Conservation (phyloP, 1,139 yeast genomes). For the Williopsis jadinii region DNA sequence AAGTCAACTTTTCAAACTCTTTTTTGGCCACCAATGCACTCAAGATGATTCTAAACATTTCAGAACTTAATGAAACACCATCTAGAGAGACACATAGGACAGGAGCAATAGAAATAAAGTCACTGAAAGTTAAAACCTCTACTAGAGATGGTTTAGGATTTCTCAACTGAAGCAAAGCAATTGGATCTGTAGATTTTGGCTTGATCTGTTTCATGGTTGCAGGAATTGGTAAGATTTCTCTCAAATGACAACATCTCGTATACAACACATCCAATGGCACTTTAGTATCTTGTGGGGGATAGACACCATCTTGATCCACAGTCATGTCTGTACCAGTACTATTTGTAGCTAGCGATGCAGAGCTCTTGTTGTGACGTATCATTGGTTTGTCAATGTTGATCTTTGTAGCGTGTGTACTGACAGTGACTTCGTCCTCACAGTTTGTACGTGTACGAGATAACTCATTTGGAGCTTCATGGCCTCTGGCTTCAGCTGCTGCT, state of each 20-base stretch:
- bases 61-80: slow-evolving; percentile 57
- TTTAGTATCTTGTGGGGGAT: slow-evolving; percentile 16
- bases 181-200: slow-evolving; percentile 60
- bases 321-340: slow-evolving; percentile 1
- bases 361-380: slow-evolving; percentile 31
- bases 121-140: slow-evolving; percentile 69
- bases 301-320: slow-evolving; percentile 19
- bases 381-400: slow-evolving; percentile 45
- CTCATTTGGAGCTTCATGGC: slow-evolving; percentile 25
- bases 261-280: slow-evolving; percentile 56
- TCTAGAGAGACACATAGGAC: slow-evolving; percentile 61
- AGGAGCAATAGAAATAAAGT: slow-evolving; percentile 69
- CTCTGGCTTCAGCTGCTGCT: slow-evolving; percentile 30
- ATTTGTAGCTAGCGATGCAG: slow-evolving; percentile 16
- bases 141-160: slow-evolving; percentile 72
- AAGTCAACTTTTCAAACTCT: slow-evolving; percentile 57
- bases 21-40: slow-evolving; percentile 55
- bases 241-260: slow-evolving; percentile 67
- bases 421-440: slow-evolving; percentile 36
- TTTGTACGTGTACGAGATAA: slow-evolving; percentile 22
- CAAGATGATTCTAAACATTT: slow-evolving; percentile 57
- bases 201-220: slow-evolving; percentile 72
- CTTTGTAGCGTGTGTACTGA: slow-evolving; percentile 34
- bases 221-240: slow-evolving; percentile 71
- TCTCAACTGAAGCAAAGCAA: slow-evolving; percentile 55